phyloP scores from a whole-genome alignment of 441 rosid species.

The Croton laevigatus region DNA sequence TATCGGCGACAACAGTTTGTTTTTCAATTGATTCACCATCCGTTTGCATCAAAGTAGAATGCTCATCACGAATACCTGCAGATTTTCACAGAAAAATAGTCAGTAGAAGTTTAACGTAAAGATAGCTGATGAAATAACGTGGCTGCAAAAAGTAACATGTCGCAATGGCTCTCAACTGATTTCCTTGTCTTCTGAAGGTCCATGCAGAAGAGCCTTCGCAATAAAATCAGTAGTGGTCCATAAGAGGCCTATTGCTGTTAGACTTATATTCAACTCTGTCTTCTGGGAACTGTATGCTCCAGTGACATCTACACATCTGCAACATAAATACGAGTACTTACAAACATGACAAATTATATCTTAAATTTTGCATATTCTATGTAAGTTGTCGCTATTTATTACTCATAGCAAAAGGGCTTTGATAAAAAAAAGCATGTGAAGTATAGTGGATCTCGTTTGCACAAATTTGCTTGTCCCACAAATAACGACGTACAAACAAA shows the following conservation, averaged over 20 bases:
- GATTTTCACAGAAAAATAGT: slow-evolving; percentile 6
- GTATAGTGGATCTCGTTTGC: background rate
- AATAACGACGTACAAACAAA: background rate
- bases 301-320: slow-evolving; percentile 97
- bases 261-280: slow-evolving; percentile 91
- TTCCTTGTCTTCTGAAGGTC: slow-evolving; percentile 52
- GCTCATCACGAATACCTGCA: slow-evolving; percentile 38
- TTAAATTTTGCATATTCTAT: too few species aligned
- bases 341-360: background rate
- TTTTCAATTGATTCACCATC: slow-evolving; percentile 48
- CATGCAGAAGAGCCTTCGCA: slow-evolving; percentile 62
- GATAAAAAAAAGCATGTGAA: background rate
- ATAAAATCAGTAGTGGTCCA: slow-evolving; percentile 97
- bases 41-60: slow-evolving; percentile 35
- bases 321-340: slow-evolving; percentile 26
- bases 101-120: slow-evolving; percentile 2
- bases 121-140: background rate
- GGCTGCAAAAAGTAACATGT: slow-evolving; percentile 11
- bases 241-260: slow-evolving; percentile 93
- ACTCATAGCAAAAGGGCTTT: background rate
- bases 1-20: slow-evolving; percentile 30
- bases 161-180: slow-evolving; percentile 40
- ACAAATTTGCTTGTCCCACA: slow-evolving; percentile 4
- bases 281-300: slow-evolving; percentile 98
- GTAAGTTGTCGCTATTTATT: background rate